Conservation (phyloP, 2,329 filamentous ascomycete species). For the Fusarium lyarnte region DNA sequence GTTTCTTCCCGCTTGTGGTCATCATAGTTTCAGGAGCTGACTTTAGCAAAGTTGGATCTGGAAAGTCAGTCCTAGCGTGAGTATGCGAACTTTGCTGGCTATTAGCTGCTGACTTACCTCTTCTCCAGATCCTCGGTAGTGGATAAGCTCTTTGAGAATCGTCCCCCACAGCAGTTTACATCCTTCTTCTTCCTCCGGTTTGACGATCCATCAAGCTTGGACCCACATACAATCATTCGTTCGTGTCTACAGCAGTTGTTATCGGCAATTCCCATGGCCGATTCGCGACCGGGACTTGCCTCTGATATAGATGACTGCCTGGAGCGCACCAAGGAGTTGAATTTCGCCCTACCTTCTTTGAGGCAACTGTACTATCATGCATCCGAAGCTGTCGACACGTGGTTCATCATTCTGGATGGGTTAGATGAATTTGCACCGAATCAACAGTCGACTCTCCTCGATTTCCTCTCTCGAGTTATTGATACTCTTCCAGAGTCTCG, state of each 20-base stretch:
- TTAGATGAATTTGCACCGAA: background rate
- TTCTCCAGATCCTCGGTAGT: background rate
- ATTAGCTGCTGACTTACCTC: background rate
- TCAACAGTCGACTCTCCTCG: background rate
- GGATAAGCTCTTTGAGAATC: background rate
- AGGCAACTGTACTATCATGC: background rate
- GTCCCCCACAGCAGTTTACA: background rate
- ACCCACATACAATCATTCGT: background rate
- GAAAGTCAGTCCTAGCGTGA: slow-evolving; percentile 22
- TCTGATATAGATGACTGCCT: background rate
- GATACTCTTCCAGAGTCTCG: background rate
- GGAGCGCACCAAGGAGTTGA: too few relatives aligned
- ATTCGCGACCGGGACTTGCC: too few relatives aligned
- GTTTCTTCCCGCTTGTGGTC: background rate
- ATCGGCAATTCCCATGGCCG: background rate
- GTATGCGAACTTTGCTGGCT: background rate
- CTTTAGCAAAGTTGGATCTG: slow-evolving; percentile 20
- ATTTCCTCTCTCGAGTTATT: background rate
- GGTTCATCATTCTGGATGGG: background rate
- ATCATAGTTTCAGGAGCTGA: too few relatives aligned
- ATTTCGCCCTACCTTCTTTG: too few relatives aligned
- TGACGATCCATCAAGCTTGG: background rate
- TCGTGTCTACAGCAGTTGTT: background rate
- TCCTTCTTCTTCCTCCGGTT: background rate
- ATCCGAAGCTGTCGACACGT: background rate